Base-by-base conservation (phyloP, 106 monocot species). In the Apostasia ramifera region DNA sequence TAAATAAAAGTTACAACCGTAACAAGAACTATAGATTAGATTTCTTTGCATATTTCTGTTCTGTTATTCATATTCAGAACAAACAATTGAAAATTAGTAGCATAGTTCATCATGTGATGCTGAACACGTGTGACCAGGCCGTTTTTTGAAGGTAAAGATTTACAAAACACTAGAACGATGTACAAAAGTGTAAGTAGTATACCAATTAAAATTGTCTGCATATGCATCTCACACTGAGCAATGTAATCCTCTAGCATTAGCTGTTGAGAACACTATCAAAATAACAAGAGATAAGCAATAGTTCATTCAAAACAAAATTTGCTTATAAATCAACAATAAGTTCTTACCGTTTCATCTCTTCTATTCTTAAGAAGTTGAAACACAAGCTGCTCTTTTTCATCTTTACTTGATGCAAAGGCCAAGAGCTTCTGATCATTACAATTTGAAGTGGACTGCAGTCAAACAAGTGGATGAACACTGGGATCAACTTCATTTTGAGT, bases 141-240 rank as follows among this genome's bases (percentile, higher is more conserved):
- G 26, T 26, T 26, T 26, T 26, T 26, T 26, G 26, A 57, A 57
- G 38, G 57, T 37, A 57, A 57, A 57, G 4, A 57, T 57, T 7
- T 6, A 57, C 51, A 52, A 10, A 52, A 52, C 10, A 52, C 8
- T 52, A 7, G 51, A 52, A 5, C 51, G 10, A 52, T 7, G 51
- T 7, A 52, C 10, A 52, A 52, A 10, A 37, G 57, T 5, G 38
- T 3, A 26, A 26, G 57, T 6, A 6, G 38, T 6, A 57, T 57
- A 57, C 57, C 57, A 57, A 3, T 1, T 57, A 57, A 37, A 14
- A 57, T 57, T 57, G n/a, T 4, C 57, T 57, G 57, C 37, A 57
- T 57, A 57, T 57, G 4, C 57, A 57, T 57, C 57, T 57, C 57
- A 57, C 57, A 57, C 26, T 57, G 57, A 57, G 57, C 57, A 57